These are phyloP conservation scores for Claviceps quebecensis DNA, from an alignment of 2,329 filamentous ascomycete genomes.

Conservation along the genomic window DNA sequence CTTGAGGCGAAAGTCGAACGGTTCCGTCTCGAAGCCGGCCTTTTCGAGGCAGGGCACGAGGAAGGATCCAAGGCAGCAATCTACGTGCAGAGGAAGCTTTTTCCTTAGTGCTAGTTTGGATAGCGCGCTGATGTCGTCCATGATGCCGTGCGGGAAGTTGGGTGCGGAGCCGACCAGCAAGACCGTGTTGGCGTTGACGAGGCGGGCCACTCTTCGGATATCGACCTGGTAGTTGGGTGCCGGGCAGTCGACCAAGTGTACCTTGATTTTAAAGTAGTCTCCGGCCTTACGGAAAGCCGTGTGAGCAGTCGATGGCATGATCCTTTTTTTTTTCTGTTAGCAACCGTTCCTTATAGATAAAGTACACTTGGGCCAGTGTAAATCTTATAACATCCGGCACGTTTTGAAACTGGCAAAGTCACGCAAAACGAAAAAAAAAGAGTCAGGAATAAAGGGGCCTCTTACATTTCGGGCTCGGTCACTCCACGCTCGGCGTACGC, in stretches of 20 bases:
- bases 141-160: constrained; percentile 96
- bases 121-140: constrained; percentile 80
- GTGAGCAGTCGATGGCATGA: constrained; percentile 86
- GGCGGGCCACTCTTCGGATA: constrained; percentile 58
- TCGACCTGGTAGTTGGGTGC: constrained; percentile 77
- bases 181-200: constrained; percentile 89
- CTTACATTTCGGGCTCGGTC: constrained; percentile 86
- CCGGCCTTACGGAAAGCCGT: constrained; percentile 93
- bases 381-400: no score
- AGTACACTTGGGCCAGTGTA: no score
- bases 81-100: constrained; percentile 80
- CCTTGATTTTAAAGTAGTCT: constrained; percentile 92
- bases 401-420: no score
- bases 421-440: background rate
- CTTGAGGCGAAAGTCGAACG: constrained; percentile 86
- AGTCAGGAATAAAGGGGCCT: background rate
- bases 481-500: constrained; percentile 74
- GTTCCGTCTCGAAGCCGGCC: constrained; percentile 79
- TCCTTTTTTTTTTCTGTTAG: constrained; percentile 35
- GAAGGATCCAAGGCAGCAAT: constrained; percentile 95
- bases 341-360: no score
- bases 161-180: constrained; percentile 88
- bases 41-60: constrained; percentile 81
- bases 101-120: constrained; percentile 70
- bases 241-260: constrained; percentile 78